phyloP scores from a whole-genome alignment of 306 rosid genomes.

The Vigna nakashimae region DNA sequence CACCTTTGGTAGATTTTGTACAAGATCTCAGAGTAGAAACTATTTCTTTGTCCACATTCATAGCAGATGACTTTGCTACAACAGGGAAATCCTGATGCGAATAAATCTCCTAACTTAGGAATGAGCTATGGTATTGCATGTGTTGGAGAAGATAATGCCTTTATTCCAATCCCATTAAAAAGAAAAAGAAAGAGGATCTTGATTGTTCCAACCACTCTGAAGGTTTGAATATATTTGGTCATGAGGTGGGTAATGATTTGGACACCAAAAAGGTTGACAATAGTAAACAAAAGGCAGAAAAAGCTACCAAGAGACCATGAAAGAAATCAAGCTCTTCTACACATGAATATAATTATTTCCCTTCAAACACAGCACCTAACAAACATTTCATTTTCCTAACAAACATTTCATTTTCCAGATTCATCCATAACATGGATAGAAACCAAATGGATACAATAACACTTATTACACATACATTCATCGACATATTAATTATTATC shows the following conservation, averaged over 20 bases:
- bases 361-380: too few relatives aligned
- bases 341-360: too few relatives aligned
- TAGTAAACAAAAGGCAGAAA: conserved; percentile 50
- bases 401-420: too few relatives aligned
- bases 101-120: conserved; percentile 55
- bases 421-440: too few relatives aligned
- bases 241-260: conserved; percentile 57
- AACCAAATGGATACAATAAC: too few relatives aligned
- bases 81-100: conserved; percentile 46
- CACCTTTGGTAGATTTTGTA: conserved; percentile 56
- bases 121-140: conserved; percentile 65
- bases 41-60: conserved; percentile 27
- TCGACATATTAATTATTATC: too few relatives aligned
- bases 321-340: conserved; percentile 51
- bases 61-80: too few relatives aligned
- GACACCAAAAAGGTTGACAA: conserved; percentile 50
- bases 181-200: conserved; percentile 58
- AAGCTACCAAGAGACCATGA: conserved; percentile 48
- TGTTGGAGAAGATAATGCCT: conserved; percentile 54
- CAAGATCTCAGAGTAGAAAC: conserved; percentile 61
- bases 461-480: too few relatives aligned
- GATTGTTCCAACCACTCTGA: conserved; percentile 54
- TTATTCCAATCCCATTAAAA: conserved; percentile 53
- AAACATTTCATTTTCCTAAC: too few relatives aligned
- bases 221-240: conserved; percentile 46